Percentiles rank a stretch among this genome's conserved stretches.
Evolutionary conservation across 148 eudicot species (phyloP).

Genomic region (Silene latifolia): DNA sequence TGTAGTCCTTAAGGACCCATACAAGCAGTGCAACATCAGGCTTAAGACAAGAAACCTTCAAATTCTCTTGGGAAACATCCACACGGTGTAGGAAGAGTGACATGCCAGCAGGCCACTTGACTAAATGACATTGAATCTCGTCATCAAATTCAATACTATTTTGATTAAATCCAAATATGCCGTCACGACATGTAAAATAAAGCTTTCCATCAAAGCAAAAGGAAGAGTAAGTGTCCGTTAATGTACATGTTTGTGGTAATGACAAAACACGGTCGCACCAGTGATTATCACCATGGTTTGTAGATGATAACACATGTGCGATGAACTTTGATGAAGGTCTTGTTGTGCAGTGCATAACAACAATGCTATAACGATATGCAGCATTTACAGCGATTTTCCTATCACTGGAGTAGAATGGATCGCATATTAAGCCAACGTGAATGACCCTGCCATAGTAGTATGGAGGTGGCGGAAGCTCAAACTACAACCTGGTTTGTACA

Average conservation of each 20-base stretch:
- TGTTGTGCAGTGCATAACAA: background rate
- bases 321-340: background rate
- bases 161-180: background rate
- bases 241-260: background rate
- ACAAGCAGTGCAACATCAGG: background rate
- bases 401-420: background rate
- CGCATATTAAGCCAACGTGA: background rate
- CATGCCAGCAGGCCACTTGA: too few species aligned
- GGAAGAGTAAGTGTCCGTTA: background rate
- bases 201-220: constrained; percentile 4
- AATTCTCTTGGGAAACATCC: too few species aligned
- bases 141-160: too few species aligned
- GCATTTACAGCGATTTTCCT: background rate
- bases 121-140: too few species aligned
- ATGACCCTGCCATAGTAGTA: background rate
- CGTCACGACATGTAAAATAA: background rate
- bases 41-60: too few species aligned
- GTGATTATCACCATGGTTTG: background rate
- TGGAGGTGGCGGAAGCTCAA: background rate
- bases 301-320: background rate
- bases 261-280: constrained; percentile 3
- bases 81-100: too few species aligned
- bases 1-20: background rate
- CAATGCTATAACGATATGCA: background rate
- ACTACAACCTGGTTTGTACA: background rate